These are phyloP conservation scores for Mortierella claussenii DNA, from an alignment of 192 early-diverging fungal genomes.

Conservation along the genomic window DNA sequence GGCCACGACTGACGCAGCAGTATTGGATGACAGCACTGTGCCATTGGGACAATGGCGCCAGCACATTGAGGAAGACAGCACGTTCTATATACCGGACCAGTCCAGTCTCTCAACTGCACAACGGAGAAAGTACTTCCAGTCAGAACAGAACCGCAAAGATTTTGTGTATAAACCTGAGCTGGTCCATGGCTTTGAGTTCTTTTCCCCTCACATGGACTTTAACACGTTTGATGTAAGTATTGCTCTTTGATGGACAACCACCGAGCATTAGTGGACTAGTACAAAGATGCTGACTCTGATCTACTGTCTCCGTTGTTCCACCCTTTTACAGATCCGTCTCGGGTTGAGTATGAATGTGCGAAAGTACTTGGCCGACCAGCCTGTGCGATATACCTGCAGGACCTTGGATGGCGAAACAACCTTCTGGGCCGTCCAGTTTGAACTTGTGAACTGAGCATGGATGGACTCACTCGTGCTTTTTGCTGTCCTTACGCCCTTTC, in stretches of 20 bases:
- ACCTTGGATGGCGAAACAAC: constrained; percentile 37
- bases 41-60: constrained; percentile 45
- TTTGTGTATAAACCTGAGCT: constrained; percentile 36
- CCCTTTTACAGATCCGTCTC: constrained; percentile 16
- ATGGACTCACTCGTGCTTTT: too few species aligned
- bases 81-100: constrained; percentile 32
- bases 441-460: constrained; percentile 31
- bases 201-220: constrained; percentile 55
- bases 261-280: too few species aligned
- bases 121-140: constrained; percentile 47
- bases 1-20: too few species aligned
- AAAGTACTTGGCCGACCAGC: constrained; percentile 43
- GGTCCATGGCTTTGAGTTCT: constrained; percentile 56
- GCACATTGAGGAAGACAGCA: constrained; percentile 41
- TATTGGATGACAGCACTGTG: constrained; percentile 8
- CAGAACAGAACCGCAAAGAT: constrained; percentile 30
- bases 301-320: not conserved
- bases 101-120: constrained; percentile 20
- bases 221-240: constrained; percentile 38
- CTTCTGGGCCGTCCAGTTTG: constrained; percentile 52
- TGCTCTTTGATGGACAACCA: too few species aligned
- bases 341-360: constrained; percentile 44
- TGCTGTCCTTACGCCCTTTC: too few species aligned
- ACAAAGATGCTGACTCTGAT: not conserved
- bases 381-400: constrained; percentile 49